Percentiles rank a stretch among this genome's conserved stretches.
These are phyloP conservation scores for Carex arenaria DNA, from an alignment of 202 grass and related monocot genomes.

Conservation along the genomic window DNA sequence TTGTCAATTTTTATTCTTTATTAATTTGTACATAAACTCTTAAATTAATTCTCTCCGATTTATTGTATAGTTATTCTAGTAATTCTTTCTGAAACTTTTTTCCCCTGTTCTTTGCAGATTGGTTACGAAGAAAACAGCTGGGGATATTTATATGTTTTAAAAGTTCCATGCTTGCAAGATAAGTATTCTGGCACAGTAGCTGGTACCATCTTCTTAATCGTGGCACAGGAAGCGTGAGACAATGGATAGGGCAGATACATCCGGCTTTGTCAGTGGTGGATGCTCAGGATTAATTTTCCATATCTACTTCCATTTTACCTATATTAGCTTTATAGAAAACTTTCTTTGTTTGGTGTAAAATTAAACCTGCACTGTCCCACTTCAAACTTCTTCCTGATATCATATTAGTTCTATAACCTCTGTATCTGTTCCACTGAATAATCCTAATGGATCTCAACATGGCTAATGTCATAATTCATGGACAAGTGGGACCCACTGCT, in stretches of 20 bases:
- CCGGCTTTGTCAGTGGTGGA: constrained; percentile 87
- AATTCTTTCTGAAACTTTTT: constrained; percentile 4
- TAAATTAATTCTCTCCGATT: background rate
- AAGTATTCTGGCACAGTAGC: constrained; percentile 6
- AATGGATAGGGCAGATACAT: constrained; percentile 91
- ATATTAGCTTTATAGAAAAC: constrained; percentile 38
- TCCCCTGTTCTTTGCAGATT: constrained; percentile 14
- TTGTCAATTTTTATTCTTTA: background rate
- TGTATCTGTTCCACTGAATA: constrained; percentile 18
- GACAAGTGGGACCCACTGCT: constrained; percentile 27
- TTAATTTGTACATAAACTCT: background rate
- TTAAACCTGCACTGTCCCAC: background rate
- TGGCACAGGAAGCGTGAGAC: constrained; percentile 26
- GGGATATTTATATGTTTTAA: background rate
- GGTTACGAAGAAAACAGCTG: background rate
- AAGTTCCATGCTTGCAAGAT: constrained; percentile 24
- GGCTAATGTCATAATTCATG: constrained; percentile 45
- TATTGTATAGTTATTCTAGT: background rate
- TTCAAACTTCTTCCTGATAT: background rate
- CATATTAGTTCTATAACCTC: constrained; percentile 1
- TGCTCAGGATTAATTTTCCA: constrained; percentile 39
- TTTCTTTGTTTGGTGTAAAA: background rate
- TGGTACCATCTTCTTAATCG: constrained; percentile 8
- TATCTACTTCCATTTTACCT: constrained; percentile 71
- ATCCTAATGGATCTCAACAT: constrained; percentile 66